Base-by-base conservation (phyloP, 2,329 filamentous ascomycete species). In the Monosporascus sp. region DNA sequence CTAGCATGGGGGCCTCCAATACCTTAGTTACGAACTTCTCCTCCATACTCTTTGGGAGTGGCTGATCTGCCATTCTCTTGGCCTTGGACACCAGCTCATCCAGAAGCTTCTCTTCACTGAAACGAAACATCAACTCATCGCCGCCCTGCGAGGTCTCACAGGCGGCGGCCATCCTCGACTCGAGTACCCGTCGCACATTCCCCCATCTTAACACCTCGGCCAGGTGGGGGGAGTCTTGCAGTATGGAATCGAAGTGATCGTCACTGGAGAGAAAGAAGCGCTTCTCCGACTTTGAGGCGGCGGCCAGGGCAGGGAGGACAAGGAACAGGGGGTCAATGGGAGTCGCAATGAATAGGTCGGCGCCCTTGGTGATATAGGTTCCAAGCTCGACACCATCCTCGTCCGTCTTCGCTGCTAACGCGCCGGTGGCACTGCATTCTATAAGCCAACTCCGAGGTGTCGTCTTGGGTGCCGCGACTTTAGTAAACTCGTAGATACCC, bases 91-190 rank as follows among this genome's bases (percentile, higher is more conserved):
- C 57, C 1, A 97, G 65, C 52, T 86, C 77, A 2, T 70, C 65
- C 6, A 87, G 64, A 1, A 97, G 78, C 65, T 91, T 96, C 14
- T 77, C 72, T 63, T 88, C 80, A 61, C 79, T 94, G 24, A 96
- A 73, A 14, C 90, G 83, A 69, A 88, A 96, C 89, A 97, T 90
- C 51, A 74, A 82, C 68, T 97, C 91, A 55, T 89, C 89, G 15
- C 88, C 89, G 1, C 88, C 89, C 37, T 94, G 87, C 11, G 95
- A 87, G 0, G 80, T 87, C 63, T 97, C 91, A 70, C 92, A 96
- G 5, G 94, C 77, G 1, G 75, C 77, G 2, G 75, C 78, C 73
- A 96, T 85, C 37, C 90, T 80, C 11, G 76, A 70, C 63, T 89
- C 83, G 1, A 95, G 67, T 35, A 78, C 71, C 2, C 59, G 68